Evolutionary conservation across 495 filamentous ascomycete genomes (phyloP).

Genomic region (Tuber microsphaerosporum): DNA sequence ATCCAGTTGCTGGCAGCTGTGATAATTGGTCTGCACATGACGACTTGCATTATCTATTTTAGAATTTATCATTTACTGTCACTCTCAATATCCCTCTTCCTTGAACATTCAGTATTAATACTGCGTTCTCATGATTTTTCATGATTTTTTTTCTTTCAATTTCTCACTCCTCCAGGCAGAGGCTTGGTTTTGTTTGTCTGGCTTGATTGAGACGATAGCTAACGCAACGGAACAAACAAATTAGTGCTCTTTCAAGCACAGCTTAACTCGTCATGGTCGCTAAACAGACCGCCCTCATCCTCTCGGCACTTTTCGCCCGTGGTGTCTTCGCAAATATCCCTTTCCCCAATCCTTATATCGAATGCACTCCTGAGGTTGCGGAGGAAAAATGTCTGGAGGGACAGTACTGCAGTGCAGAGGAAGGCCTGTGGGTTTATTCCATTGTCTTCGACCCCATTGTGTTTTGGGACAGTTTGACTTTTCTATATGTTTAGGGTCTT

Average conservation of each 20-base stretch:
- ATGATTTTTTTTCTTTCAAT: not conserved
- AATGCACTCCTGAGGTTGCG: not conserved
- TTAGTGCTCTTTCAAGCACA: slow-evolving; percentile 12
- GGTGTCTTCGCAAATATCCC: slow-evolving; percentile 29
- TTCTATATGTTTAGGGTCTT: not conserved
- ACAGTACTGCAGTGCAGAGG: slow-evolving; percentile 1
- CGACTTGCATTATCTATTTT: not conserved
- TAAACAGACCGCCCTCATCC: slow-evolving; percentile 17
- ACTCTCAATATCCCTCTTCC: not conserved
- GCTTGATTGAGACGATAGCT: slow-evolving; percentile 3
- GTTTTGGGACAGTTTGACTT: not conserved
- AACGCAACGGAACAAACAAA: slow-evolving; percentile 7
- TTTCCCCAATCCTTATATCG: not conserved
- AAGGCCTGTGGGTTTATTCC: slow-evolving; percentile 8
- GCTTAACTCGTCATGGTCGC: slow-evolving; percentile 30
- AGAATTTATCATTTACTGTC: not conserved
- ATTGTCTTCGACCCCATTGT: not conserved
- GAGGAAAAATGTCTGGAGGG: slow-evolving; percentile 14
- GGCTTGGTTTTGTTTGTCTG: not conserved
- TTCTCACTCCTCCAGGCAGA: slow-evolving; percentile 7
- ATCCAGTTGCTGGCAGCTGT: not conserved
- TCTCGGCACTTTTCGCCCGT: slow-evolving; percentile 29
- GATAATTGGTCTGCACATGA: not conserved
- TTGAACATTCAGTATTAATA: not conserved
- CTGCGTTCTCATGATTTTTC: not conserved